A percentile compares a stretch with the other conserved stretches of the same genome.
phyloP scores from a whole-genome alignment of 345 rosid species.

The Eutrema heterophyllum region DNA sequence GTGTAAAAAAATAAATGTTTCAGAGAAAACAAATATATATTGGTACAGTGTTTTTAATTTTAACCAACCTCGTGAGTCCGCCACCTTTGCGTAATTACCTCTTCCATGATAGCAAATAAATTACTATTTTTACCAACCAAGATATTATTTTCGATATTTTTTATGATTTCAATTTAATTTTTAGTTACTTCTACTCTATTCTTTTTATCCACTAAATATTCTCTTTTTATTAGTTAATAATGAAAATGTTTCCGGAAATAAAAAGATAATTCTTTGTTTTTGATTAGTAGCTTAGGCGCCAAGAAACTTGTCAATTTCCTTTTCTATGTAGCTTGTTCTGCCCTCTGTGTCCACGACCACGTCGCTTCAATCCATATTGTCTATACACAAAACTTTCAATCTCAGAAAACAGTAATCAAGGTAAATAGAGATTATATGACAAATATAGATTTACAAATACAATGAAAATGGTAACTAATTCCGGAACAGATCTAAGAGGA shows the following conservation, averaged over 20 bases:
- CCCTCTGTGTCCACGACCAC: not conserved
- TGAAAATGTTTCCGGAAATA: not conserved
- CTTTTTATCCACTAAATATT: not conserved
- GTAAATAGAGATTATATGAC: not conserved
- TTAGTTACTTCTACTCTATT: not conserved
- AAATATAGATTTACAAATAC: not conserved
- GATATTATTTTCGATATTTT: not conserved
- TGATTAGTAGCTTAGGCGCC: not conserved
- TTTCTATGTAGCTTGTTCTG: not conserved
- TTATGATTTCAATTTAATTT: not conserved
- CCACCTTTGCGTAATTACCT: slow-evolving; percentile 25
- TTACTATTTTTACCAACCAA: not conserved
- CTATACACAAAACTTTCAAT: not conserved
- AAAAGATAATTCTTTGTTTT: not conserved
- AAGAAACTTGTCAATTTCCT: not conserved
- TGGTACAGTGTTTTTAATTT: not conserved
- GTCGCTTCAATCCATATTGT: not conserved
- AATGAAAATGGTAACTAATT: not conserved
- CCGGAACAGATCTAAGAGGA: not conserved
- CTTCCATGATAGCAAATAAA: slow-evolving; percentile 8
- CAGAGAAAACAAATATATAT: not conserved
- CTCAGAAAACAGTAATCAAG: not conserved
- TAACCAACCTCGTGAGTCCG: slow-evolving; percentile 63
- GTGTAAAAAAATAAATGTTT: slow-evolving; percentile 24
- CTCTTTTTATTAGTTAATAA: not conserved